These are phyloP conservation scores for Acanthamoeba rhysodes DNA, from an alignment of 208 protist genomes.

Conservation along the genomic window DNA sequence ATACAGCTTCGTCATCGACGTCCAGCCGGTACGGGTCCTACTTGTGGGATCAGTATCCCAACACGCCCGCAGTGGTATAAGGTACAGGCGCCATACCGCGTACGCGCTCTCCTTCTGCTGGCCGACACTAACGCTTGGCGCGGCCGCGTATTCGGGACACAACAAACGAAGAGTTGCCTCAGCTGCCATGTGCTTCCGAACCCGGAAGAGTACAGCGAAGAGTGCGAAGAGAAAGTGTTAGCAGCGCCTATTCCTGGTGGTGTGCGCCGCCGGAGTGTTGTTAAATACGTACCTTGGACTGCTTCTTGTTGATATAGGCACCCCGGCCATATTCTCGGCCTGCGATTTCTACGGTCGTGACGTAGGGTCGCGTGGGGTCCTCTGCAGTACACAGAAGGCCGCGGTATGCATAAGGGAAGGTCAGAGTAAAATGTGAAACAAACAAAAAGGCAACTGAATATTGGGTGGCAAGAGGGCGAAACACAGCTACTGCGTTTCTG, in stretches of 20 bases:
- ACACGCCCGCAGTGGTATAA: neutral
- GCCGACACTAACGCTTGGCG: neutral
- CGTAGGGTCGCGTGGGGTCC: slow-evolving; percentile 55
- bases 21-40: slow-evolving; percentile 51
- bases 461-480: neutral
- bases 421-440: neutral
- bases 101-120: neutral
- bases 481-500: too few species aligned
- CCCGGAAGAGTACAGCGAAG: too few species aligned
- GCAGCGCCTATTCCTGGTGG: neutral
- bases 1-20: slow-evolving; percentile 43
- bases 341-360: slow-evolving; percentile 16
- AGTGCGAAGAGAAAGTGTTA: neutral
- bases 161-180: slow-evolving; percentile 29
- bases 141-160: neutral
- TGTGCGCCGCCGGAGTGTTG: neutral
- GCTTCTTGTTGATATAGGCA: slow-evolving; percentile 74
- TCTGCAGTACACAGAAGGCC: neutral
- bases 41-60: neutral
- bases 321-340: slow-evolving; percentile 44
- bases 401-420: too few species aligned
- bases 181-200: slow-evolving; percentile 40
- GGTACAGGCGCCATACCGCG: neutral
- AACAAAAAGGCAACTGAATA: neutral
- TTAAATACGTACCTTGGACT: neutral